phyloP scores from a whole-genome alignment of 768 basidiomycete species.

The Lentinula guzmanii region DNA sequence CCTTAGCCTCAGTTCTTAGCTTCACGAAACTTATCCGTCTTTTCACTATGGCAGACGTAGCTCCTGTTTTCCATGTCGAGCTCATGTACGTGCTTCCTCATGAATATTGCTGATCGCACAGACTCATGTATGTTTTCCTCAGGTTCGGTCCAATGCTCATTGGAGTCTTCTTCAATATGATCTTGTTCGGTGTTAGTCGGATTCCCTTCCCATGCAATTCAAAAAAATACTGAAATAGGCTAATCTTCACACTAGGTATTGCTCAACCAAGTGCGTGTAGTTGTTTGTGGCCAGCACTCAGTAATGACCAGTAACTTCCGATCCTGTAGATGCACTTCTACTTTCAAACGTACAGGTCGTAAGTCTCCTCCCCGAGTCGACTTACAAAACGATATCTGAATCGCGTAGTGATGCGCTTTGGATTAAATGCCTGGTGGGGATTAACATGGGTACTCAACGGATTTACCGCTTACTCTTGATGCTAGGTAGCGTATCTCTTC shows the following conservation, averaged over 20 bases:
- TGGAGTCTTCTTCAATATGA: slow-evolving; percentile 3
- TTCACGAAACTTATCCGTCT: neutral
- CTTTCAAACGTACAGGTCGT: slow-evolving; percentile 4
- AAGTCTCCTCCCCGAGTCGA: neutral
- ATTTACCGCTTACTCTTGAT: neutral
- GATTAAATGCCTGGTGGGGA: slow-evolving; percentile 34
- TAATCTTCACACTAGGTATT: neutral
- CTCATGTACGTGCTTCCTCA: neutral
- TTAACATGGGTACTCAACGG: neutral
- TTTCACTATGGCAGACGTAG: neutral
- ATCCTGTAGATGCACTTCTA: neutral
- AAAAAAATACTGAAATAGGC: neutral
- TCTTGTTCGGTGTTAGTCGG: slow-evolving; percentile 1
- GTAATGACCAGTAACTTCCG: neutral
- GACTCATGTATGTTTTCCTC: neutral
- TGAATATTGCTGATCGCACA: neutral
- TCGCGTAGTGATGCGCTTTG: slow-evolving; percentile 30
- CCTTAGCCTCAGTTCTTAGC: neutral
- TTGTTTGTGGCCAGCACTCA: neutral
- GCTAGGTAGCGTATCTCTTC: slow-evolving; percentile 36
- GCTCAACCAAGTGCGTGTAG: neutral
- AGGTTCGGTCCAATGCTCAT: slow-evolving; percentile 8
- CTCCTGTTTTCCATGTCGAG: slow-evolving; percentile 2
- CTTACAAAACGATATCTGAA: neutral
- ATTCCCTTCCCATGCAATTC: neutral